Conservation (phyloP, 441 rosid species). For the Populus hybrid region DNA sequence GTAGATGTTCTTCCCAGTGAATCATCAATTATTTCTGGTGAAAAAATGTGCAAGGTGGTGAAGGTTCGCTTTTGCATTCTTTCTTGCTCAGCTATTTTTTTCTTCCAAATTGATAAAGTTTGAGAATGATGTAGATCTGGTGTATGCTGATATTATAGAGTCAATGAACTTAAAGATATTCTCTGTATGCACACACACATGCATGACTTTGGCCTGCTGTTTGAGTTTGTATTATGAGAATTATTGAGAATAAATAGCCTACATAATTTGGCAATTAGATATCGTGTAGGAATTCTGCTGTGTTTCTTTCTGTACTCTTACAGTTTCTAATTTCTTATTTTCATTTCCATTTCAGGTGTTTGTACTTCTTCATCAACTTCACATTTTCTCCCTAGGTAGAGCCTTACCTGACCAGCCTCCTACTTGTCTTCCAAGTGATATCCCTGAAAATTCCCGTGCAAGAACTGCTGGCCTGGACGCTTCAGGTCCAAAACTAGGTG, state of each 20-base stretch:
- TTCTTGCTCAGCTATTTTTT: background rate
- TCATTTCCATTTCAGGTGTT: constrained; percentile 52
- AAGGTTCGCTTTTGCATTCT: constrained; percentile 61
- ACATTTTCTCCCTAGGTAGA: constrained; percentile 69
- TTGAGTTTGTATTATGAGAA: background rate
- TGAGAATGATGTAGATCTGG: background rate
- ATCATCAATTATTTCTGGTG: constrained; percentile 73
- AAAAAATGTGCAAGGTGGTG: constrained; percentile 72
- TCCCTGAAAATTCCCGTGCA: constrained; percentile 59
- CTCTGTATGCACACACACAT: background rate
- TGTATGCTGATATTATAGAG: background rate
- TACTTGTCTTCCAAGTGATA: constrained; percentile 39
- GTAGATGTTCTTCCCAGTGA: constrained; percentile 54
- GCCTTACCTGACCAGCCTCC: constrained; percentile 80
- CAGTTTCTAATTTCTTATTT: constrained; percentile 8
- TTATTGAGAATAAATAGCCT: background rate
- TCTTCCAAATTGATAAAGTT: background rate
- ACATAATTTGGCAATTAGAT: background rate
- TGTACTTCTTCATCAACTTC: constrained; percentile 91
- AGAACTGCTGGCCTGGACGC: constrained; percentile 58
- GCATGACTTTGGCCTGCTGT: background rate
- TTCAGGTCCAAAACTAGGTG: constrained; percentile 78
- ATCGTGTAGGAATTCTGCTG: background rate
- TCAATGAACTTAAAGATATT: background rate
- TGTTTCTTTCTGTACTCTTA: background rate